Percentiles rank a stretch among this genome's conserved stretches.
phyloP scores from a whole-genome alignment of 768 basidiomycete species.

The Fomitopsis serialis region DNA sequence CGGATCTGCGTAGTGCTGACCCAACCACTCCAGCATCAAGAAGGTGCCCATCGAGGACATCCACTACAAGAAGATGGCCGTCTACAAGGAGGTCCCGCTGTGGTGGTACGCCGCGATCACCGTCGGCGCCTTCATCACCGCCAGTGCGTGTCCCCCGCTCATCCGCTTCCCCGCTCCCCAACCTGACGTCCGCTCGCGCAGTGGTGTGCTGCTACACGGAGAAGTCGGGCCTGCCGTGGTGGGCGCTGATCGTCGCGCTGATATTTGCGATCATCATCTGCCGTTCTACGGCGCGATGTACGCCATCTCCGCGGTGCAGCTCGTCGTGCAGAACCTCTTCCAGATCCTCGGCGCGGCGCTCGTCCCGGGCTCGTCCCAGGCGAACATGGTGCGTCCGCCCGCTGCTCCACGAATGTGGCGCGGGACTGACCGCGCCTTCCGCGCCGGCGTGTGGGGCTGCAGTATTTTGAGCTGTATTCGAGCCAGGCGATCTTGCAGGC shows the following conservation, averaged over 20 bases:
- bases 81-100: slow-evolving; percentile 26
- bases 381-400: slow-evolving; percentile 35
- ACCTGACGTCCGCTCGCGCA: neutral
- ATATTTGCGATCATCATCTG: slow-evolving; percentile 43
- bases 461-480: slow-evolving; percentile 10
- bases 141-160: neutral
- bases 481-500: slow-evolving; percentile 32
- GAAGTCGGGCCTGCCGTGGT: slow-evolving; percentile 43
- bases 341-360: slow-evolving; percentile 47
- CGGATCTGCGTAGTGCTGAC: too few relatives aligned
- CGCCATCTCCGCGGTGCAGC: neutral
- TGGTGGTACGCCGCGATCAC: slow-evolving; percentile 2
- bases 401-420: neutral
- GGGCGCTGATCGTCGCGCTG: slow-evolving; percentile 39
- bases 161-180: neutral
- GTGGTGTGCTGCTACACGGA: slow-evolving; percentile 3
- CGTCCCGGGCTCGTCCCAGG: slow-evolving; percentile 42
- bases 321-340: slow-evolving; percentile 18
- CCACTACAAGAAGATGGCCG: slow-evolving; percentile 50
- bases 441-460: neutral
- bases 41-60: slow-evolving; percentile 31
- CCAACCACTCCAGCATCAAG: neutral
- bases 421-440: neutral
- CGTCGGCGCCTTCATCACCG: slow-evolving; percentile 1
- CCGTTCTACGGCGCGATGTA: slow-evolving; percentile 38